Base-by-base conservation (phyloP, 169 alveolate species). In the Plasmodium falciparum region DNA sequence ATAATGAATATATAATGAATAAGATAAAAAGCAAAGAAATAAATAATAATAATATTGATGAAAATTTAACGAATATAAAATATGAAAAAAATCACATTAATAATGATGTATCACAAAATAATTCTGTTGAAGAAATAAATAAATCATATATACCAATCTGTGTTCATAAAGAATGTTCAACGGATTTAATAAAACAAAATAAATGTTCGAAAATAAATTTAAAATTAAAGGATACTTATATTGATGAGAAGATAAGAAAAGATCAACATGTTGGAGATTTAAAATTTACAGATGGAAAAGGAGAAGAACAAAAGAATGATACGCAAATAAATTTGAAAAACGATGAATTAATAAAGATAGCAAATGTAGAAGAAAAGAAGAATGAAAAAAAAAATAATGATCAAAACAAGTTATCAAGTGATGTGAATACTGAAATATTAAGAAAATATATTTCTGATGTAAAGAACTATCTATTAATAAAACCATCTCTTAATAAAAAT, bases 101-200 rank as follows among this genome's bases (percentile, higher is more conserved):
- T 33, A 11, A 62, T 22, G 43, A 39, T 8, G 43, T 29, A 3
- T 9, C 20, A 29, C 8, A 65, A 29, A 13, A 26, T n/a, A 12
- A 15, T 29, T 65, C 59, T 11, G 8, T 8, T 13, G 73, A 65
- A 13, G 39, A 75, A 45, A 29, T 66, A 20, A 70, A 54, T 45
- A 45, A 78, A 66, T 50, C 52, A 54, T 63, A 78, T 58, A 78
- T 78, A 17, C 89, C 89, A 52, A 78, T 78, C 52, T 65, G 29
- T 24, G 89, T 78, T 65, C 17, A 29, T 45, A 78, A 78, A 11
- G 52, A 65, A 17, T 29, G 50, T n/a, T 58, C 7, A n/a, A 66
- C n/a, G 5, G 76, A 78, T 65, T 47, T 58, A 29, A 9, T 47
- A 78, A 70, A 58, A 29, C 71, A 78, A 78, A 59, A 58, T 78